These are phyloP conservation scores for Thalassiosira profunda DNA, from an alignment of 108 stramenopile genomes.

Conservation along the genomic window DNA sequence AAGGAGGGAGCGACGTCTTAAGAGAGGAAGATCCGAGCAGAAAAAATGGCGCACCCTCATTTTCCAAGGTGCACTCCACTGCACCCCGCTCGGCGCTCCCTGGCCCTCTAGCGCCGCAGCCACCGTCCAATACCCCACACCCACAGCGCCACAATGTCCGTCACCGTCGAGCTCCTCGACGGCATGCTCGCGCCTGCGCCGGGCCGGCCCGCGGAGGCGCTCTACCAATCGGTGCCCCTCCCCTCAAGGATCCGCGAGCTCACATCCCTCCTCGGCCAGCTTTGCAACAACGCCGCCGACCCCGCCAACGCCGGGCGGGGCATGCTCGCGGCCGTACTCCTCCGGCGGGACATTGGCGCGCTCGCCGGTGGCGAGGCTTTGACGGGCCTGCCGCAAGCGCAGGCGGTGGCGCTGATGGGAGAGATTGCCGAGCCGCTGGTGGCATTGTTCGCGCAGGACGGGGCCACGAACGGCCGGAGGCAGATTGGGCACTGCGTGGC, in stretches of 20 bases:
- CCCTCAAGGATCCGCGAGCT: slow-evolving; percentile 30
- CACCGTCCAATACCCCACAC: too few relatives aligned
- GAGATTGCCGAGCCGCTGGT: slow-evolving; percentile 55
- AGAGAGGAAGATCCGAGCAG: too few relatives aligned
- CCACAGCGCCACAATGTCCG: slow-evolving; percentile 24
- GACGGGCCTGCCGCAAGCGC: slow-evolving; percentile 1
- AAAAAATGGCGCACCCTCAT: too few relatives aligned
- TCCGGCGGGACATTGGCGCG: slow-evolving; percentile 65
- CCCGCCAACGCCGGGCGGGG: slow-evolving; percentile 12
- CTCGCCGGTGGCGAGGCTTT: slow-evolving; percentile 25
- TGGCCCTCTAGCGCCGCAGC: too few relatives aligned
- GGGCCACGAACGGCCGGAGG: slow-evolving; percentile 2
- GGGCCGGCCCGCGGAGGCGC: slow-evolving; percentile 29
- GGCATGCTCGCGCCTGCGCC: slow-evolving; percentile 34
- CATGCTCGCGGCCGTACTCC: slow-evolving; percentile 57
- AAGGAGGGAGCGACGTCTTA: too few relatives aligned
- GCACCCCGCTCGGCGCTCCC: too few relatives aligned
- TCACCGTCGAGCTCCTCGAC: slow-evolving; percentile 47
- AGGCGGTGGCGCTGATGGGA: slow-evolving; percentile 33
- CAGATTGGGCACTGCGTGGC: slow-evolving; percentile 69
- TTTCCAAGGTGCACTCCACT: too few relatives aligned
- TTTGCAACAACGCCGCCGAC: slow-evolving; percentile 1
- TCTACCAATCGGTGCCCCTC: slow-evolving; percentile 20
- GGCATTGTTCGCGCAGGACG: slow-evolving; percentile 19
- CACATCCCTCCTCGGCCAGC: slow-evolving; percentile 22